A percentile compares a stretch with the other conserved stretches of the same genome.
phyloP scores from a whole-genome alignment of 169 alveolate genomes.

The Babesia sp. region DNA sequence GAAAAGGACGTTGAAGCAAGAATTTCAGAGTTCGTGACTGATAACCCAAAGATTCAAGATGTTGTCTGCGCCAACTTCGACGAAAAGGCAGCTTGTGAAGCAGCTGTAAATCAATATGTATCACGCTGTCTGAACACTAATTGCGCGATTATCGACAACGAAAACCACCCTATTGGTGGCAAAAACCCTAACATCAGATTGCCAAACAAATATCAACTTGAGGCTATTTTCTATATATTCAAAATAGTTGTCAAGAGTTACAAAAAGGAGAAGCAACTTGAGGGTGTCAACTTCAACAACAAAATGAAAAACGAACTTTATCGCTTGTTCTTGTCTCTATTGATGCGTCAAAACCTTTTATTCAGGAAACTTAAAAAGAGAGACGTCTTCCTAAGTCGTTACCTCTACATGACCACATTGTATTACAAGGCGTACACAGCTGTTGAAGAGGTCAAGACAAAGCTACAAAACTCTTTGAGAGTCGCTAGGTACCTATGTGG shows the following conservation, averaged over 20 bases:
- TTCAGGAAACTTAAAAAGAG: neutral
- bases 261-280: neutral
- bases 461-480: neutral
- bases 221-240: conserved; percentile 14
- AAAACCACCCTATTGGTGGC: neutral
- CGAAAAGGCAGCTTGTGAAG: conserved; percentile 3
- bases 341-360: neutral
- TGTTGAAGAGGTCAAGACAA: neutral
- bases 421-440: conserved; percentile 31
- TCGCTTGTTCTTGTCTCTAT: neutral
- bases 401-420: conserved; percentile 24
- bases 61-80: conserved; percentile 2
- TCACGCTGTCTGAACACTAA: conserved; percentile 23
- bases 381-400: conserved; percentile 18
- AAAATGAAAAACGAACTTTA: neutral
- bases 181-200: conserved; percentile 5
- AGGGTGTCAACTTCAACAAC: neutral
- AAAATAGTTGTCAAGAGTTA: conserved; percentile 1
- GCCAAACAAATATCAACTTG: conserved; percentile 41
- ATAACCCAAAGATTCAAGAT: neutral
- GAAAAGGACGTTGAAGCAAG: neutral
- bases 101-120: neutral
- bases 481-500: neutral
- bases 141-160: conserved; percentile 43
- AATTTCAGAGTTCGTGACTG: neutral